Percentiles rank a stretch among this genome's conserved stretches.
These are phyloP conservation scores for Pyronema omphalodes DNA, from an alignment of 495 filamentous ascomycete species.

Conservation along the genomic window DNA sequence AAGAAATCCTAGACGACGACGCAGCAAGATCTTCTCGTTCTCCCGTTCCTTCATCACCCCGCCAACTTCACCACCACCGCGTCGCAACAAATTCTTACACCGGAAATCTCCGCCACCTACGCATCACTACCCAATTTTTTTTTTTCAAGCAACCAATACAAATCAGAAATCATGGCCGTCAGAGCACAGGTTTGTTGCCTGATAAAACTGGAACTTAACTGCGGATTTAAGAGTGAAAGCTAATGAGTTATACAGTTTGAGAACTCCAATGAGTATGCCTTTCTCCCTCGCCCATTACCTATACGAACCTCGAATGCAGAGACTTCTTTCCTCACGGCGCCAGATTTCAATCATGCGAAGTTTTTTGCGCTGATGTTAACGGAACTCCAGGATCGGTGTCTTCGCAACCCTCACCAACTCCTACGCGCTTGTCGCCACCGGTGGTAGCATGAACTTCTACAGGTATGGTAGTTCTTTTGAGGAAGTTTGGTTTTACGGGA, in stretches of 20 bases:
- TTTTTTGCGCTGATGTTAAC: conserved; percentile 12
- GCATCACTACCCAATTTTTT: background rate
- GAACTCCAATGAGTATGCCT: conserved; percentile 87
- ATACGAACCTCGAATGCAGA: conserved; percentile 2
- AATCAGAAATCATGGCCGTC: conserved; percentile 15
- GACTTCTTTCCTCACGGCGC: background rate
- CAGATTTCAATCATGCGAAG: background rate
- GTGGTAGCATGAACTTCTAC: conserved; percentile 97
- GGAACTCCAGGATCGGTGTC: conserved; percentile 63
- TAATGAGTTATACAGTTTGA: conserved; percentile 49
- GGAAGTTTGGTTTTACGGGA: background rate
- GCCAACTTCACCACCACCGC: conserved; percentile 5
- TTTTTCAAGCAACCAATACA: background rate
- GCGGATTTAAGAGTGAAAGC: background rate
- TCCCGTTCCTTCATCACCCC: background rate
- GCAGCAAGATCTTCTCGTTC: background rate
- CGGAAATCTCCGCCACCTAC: conserved; percentile 6
- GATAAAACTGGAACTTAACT: background rate
- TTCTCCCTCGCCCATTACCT: conserved; percentile 20
- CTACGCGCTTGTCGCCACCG: conserved; percentile 80
- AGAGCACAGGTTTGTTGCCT: conserved; percentile 19
- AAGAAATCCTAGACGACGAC: background rate
- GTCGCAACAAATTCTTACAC: conserved; percentile 1
- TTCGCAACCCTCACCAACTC: conserved; percentile 93
- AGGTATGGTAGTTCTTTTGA: conserved; percentile 29